Base-by-base conservation (phyloP, 2,329 filamentous ascomycete genomes). In the Fusarium caatingaense region DNA sequence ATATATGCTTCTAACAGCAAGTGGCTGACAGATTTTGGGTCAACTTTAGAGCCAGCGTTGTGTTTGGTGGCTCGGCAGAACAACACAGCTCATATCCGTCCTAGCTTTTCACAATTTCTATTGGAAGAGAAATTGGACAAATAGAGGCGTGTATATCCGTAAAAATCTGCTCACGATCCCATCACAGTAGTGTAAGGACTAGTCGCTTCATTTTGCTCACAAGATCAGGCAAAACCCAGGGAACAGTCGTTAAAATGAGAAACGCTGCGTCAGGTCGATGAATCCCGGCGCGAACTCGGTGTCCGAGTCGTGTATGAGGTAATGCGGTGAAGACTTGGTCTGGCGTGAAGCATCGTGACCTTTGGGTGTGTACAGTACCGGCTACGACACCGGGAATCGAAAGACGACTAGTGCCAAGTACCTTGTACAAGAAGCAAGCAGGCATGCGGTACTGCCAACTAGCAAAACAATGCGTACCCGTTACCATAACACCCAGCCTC, bases 251-350 rank as follows among this genome's bases (percentile, higher is more conserved):
- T 60, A 50, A 69, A 74, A 69, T 65, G 57, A 64, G 47, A 65
- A 68, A 58, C 58, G 62, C 68, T 72, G 73, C 72, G 72, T 69
- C 55, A 69, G 56, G 72, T 72, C 65, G 55, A 74, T 56, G 60
- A 64, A 74, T 68, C 66, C 73, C 73, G 73, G 73, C 69, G 68
- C 69, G 72, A 74, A 69, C 64, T 75, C 72, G 73, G 73, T 73
- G 70, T 69, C 69, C 62, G 64, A 73, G 66, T 75, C 64, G 69
- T 68, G 73, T 72, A 75, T 75, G 73, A 75, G 70, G 73, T 75
- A 75, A 75, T 75, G 73, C 73, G 73, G 73, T 75, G 73, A 75
- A 62, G 54, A 72, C 62, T 75, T 72, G 65, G 71, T 69, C 72
- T 74, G 73, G 73, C 60, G 70, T 60, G 72, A 73, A 72, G 69